Evolutionary conservation across 2,329 filamentous ascomycete species (phyloP).

Genomic region (Verticillium klebahnii): DNA sequence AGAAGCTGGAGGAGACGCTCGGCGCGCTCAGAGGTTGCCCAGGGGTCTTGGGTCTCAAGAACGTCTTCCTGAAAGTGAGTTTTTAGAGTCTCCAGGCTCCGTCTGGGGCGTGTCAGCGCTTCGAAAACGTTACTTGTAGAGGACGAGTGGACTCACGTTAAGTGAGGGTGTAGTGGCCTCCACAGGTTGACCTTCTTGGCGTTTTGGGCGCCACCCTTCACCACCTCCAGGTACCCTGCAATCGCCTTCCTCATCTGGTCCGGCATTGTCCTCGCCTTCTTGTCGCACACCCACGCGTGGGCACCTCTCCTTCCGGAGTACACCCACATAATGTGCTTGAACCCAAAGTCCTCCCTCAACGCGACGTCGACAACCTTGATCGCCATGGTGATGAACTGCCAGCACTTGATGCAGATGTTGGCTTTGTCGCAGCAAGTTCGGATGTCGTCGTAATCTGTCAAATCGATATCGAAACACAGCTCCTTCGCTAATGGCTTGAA

Average conservation of each 20-base stretch:
- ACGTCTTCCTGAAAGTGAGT: constrained; percentile 81
- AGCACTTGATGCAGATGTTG: constrained; percentile 91
- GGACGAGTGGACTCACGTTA: constrained; percentile 51
- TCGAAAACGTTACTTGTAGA: neutral
- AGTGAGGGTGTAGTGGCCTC: constrained; percentile 84
- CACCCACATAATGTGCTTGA: constrained; percentile 96
- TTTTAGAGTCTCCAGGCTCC: constrained; percentile 81
- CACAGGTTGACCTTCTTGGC: constrained; percentile 83
- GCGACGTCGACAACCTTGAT: constrained; percentile 89
- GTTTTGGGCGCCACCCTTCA: constrained; percentile 80
- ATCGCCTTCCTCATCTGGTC: constrained; percentile 82
- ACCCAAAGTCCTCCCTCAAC: constrained; percentile 90
- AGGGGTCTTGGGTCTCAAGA: constrained; percentile 81
- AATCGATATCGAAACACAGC: constrained; percentile 97
- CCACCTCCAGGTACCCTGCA: constrained; percentile 82
- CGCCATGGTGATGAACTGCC: constrained; percentile 96
- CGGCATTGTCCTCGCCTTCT: constrained; percentile 75
- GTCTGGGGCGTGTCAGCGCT: constrained; percentile 36
- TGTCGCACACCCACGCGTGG: constrained; percentile 97
- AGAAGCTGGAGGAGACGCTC: constrained; percentile 79
- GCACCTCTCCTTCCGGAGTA: constrained; percentile 95
- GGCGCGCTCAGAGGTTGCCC: constrained; percentile 63
- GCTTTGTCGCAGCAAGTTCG: constrained; percentile 92
- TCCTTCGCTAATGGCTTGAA: constrained; percentile 91
- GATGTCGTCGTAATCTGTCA: constrained; percentile 98